A percentile compares a stretch with the other conserved stretches of the same genome.
phyloP scores from a whole-genome alignment of 1,139 yeast species.

The Geotrichum fermentans region DNA sequence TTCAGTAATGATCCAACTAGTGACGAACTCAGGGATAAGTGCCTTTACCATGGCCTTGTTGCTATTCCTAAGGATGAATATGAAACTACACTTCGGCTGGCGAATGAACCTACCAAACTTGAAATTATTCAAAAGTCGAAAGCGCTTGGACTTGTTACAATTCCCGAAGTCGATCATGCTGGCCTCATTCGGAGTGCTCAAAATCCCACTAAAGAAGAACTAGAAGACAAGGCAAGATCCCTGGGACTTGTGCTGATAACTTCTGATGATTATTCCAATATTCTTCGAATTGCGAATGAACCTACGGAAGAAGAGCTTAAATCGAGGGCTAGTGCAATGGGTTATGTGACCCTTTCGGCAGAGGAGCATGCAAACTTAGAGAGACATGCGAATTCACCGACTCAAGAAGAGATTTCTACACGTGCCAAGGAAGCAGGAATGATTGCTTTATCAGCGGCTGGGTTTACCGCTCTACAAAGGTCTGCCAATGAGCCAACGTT shows the following conservation, averaged over 20 bases:
- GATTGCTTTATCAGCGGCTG: slow-evolving; percentile 31
- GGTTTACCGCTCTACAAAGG: slow-evolving; percentile 18
- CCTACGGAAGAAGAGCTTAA: slow-evolving; percentile 27
- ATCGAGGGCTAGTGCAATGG: slow-evolving; percentile 35
- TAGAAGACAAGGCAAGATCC: slow-evolving; percentile 10
- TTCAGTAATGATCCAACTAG: slow-evolving; percentile 24
- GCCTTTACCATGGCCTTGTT: slow-evolving; percentile 22
- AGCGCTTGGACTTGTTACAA: slow-evolving; percentile 26
- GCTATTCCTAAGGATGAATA: slow-evolving; percentile 23
- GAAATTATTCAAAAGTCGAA: slow-evolving; percentile 38
- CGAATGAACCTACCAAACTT: slow-evolving; percentile 37
- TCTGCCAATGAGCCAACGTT: slow-evolving; percentile 21
- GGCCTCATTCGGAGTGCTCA: slow-evolving; percentile 38
- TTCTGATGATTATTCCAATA: slow-evolving; percentile 15
- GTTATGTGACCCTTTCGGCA: slow-evolving; percentile 24
- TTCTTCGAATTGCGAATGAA: slow-evolving; percentile 14
- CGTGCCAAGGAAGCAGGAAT: slow-evolving; percentile 36
- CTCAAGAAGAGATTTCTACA: slow-evolving; percentile 29
- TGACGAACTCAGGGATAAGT: slow-evolving; percentile 24
- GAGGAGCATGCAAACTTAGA: slow-evolving; percentile 14
- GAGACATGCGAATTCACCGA: slow-evolving; percentile 14
- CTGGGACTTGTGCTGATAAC: slow-evolving; percentile 27
- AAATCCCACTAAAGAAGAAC: slow-evolving; percentile 21
- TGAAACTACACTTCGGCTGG: slow-evolving; percentile 25
- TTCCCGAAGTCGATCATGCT: slow-evolving; percentile 31